Evolutionary conservation across 176 grass and related monocot genomes (phyloP), one percentile per base, ranked within the genome.

Genomic region (Triticum turgidum): DNA sequence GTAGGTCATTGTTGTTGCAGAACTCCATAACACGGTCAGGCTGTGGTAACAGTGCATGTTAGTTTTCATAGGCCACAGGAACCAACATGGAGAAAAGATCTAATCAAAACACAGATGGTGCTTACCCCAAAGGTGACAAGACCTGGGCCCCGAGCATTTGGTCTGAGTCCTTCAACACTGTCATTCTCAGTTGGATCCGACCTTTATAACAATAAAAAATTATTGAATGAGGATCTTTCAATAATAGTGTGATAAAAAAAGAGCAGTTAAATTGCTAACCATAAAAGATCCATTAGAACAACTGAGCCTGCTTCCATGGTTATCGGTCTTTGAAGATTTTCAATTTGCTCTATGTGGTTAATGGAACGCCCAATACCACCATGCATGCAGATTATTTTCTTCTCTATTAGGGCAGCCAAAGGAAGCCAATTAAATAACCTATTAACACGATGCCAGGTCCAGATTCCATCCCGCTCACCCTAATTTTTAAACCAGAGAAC

Each of bases 361-460:
- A 99, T 99, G 59, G 97, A 99, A 47, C 97, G 88, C 29, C 97
- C 97, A 67, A 99, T 99, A 42, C 97, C 97, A 90, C 97, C 97
- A 88, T 99, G 97, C 97, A 99, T 99, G 82, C 97, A 96, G 10
- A 99, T 99, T 87, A 99, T 99, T 86, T 99, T 96, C 86, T 94
- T 94, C 83, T 99, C 97, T 62, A 99, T 96, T 90, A 99, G 77
- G 44, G 97, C 97, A 85, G 97, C 90, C 76, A 96, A 92, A 89
- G 97, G 97, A 80, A 96, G 89, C 97, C 97, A 96, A 87, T 99
- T 96, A 89, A 99, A 99, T 76, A 99, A 84, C 58, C 90, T 89
- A 71, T 96, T 99, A 49, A 99, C 74, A 11, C 97, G 91, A 63
- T 99, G 97, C 97, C 97, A 99, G 22, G 94, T 88, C 97, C 97